phyloP scores from a whole-genome alignment of 306 rosid species.

The Cicer arietinum region DNA sequence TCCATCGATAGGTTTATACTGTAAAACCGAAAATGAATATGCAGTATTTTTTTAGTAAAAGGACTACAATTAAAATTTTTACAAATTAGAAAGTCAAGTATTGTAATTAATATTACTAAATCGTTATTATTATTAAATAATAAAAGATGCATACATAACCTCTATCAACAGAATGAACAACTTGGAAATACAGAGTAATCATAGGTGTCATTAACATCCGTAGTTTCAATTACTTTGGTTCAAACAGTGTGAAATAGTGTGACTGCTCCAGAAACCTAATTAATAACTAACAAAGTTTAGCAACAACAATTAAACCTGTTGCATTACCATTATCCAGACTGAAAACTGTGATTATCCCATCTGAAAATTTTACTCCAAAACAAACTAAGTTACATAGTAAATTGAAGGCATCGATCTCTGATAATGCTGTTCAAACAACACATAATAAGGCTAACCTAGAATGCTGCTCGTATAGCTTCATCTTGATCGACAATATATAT shows the following conservation, averaged over 20 bases:
- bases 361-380: constrained; percentile 20
- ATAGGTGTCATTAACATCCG: not conserved
- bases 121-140: not conserved
- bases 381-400: constrained; percentile 3
- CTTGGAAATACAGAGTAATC: not conserved
- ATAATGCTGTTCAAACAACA: constrained; percentile 10
- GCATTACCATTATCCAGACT: constrained; percentile 9
- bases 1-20: too few relatives aligned
- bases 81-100: not conserved
- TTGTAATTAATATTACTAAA: not conserved
- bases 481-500: constrained; percentile 25
- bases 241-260: not conserved
- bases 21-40: too few relatives aligned
- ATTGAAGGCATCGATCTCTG: constrained; percentile 8
- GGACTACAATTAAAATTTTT: too few relatives aligned
- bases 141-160: not conserved
- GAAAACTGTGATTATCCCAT: not conserved
- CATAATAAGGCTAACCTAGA: not conserved
- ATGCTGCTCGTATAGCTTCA: constrained; percentile 7
- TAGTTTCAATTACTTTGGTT: not conserved
- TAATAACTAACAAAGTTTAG: constrained; percentile 17
- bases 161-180: not conserved
- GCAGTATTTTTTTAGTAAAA: too few relatives aligned
- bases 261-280: not conserved
- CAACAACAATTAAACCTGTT: constrained; percentile 1